Conservation (phyloP, 2,329 filamentous ascomycete species). For the Aspergillus fructus region DNA sequence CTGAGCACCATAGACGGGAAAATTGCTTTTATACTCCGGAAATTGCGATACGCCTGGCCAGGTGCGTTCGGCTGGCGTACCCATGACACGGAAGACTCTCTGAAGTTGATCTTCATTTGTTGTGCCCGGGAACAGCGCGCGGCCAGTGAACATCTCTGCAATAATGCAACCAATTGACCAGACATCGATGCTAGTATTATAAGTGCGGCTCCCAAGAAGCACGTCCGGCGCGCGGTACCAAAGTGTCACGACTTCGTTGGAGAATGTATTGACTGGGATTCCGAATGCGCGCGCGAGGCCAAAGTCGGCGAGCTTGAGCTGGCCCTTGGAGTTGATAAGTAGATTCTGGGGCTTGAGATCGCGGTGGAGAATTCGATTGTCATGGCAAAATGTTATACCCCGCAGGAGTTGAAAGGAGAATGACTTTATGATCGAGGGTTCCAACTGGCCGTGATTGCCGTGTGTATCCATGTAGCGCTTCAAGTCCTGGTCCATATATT, state of each 20-base stretch:
- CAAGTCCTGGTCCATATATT: constrained; percentile 96
- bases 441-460: constrained; percentile 82
- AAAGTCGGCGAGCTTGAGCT: constrained; percentile 91
- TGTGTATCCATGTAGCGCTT: constrained; percentile 98
- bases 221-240: constrained; percentile 97
- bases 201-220: constrained; percentile 83
- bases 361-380: constrained; percentile 90
- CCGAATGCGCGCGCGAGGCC: constrained; percentile 91
- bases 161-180: constrained; percentile 98
- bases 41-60: constrained; percentile 92
- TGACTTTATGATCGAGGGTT: constrained; percentile 86
- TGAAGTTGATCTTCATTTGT: constrained; percentile 95
- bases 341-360: constrained; percentile 96
- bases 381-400: constrained; percentile 95
- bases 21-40: constrained; percentile 89
- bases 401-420: constrained; percentile 97
- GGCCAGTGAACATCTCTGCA: constrained; percentile 96
- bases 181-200: constrained; percentile 98
- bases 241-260: constrained; percentile 91
- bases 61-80: constrained; percentile 85
- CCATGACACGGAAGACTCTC: constrained; percentile 95
- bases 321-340: constrained; percentile 84
- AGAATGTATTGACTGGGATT: constrained; percentile 98
- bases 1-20: constrained; percentile 87
- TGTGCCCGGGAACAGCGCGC: constrained; percentile 88